Conservation (phyloP, 768 basidiomycete genomes). For the Collybiopsis confluens region DNA sequence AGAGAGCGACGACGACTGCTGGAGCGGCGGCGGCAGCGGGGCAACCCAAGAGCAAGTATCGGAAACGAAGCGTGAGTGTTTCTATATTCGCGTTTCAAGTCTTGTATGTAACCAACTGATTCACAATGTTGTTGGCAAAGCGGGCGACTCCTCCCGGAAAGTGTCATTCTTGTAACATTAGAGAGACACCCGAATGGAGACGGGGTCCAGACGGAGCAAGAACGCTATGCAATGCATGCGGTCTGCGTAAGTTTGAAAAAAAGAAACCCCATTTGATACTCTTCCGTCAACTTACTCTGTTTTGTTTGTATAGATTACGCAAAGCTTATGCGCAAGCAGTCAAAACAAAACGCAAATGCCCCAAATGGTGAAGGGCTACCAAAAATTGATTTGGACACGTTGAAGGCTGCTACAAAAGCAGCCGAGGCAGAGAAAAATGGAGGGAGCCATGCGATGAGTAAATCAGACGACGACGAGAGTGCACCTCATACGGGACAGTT, state of each 20-base stretch:
- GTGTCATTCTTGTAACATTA: conserved; percentile 83
- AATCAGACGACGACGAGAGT: neutral
- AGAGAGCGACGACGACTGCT: conserved; percentile 71
- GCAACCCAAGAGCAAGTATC: conserved; percentile 74
- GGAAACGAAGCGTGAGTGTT: conserved; percentile 78
- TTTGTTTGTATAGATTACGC: conserved; percentile 58
- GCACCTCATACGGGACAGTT: conserved; percentile 54
- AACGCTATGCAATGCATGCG: conserved; percentile 83
- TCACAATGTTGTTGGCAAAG: conserved; percentile 40
- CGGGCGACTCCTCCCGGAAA: conserved; percentile 83
- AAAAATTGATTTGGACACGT: conserved; percentile 69
- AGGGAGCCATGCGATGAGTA: conserved; percentile 10
- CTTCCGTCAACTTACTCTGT: conserved; percentile 4
- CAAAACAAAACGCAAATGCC: conserved; percentile 50
- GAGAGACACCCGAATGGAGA: conserved; percentile 87
- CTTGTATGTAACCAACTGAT: conserved; percentile 20
- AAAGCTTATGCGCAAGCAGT: conserved; percentile 75
- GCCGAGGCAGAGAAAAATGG: conserved; percentile 39
- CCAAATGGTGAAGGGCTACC: conserved; percentile 38
- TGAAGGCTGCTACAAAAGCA: conserved; percentile 69
- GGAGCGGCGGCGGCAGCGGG: conserved; percentile 43
- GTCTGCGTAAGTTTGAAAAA: conserved; percentile 69
- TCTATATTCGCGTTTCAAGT: neutral
- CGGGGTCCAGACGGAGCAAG: conserved; percentile 81
- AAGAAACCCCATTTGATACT: conserved; percentile 2